Conservation (phyloP, 2,329 filamentous ascomycete species). For the Lachnellula arida region DNA sequence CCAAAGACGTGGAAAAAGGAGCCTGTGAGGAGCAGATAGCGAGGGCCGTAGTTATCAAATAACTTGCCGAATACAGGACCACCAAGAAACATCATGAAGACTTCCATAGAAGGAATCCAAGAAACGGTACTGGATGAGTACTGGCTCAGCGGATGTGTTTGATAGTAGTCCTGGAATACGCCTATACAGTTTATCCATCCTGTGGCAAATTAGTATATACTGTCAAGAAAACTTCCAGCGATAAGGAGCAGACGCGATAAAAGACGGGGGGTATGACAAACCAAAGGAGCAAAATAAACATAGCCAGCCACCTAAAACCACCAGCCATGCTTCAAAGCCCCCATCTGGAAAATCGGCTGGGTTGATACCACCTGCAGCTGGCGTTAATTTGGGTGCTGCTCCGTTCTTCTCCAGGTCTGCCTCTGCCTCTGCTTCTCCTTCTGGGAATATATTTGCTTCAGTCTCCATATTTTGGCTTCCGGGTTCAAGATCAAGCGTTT, state of each 20-base stretch:
- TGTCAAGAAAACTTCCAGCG: not conserved
- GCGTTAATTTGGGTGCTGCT: constrained; percentile 12
- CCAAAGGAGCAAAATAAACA: constrained; percentile 45
- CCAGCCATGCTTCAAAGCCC: constrained; percentile 50
- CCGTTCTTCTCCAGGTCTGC: constrained; percentile 67
- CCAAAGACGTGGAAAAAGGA: constrained; percentile 54
- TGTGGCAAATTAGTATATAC: not conserved
- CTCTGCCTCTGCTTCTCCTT: constrained; percentile 86
- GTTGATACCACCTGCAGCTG: constrained; percentile 27
- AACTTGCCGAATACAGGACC: constrained; percentile 60
- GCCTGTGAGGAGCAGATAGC: constrained; percentile 48
- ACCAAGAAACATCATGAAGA: constrained; percentile 48
- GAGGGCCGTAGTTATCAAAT: constrained; percentile 57
- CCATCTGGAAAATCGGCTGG: constrained; percentile 56
- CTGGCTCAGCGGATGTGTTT: constrained; percentile 41
- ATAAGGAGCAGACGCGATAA: too few species aligned
- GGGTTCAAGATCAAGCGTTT: not conserved
- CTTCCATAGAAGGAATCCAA: constrained; percentile 57
- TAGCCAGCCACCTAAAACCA: constrained; percentile 45
- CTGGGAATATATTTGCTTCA: constrained; percentile 62
- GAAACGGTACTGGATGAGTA: constrained; percentile 52
- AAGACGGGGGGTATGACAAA: not conserved
- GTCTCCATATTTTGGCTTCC: constrained; percentile 32
- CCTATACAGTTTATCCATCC: constrained; percentile 47
- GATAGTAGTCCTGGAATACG: constrained; percentile 55